A percentile compares a stretch with the other conserved stretches of the same genome.
Conservation (phyloP, 768 basidiomycete species). For the Agaricus subrufescens region DNA sequence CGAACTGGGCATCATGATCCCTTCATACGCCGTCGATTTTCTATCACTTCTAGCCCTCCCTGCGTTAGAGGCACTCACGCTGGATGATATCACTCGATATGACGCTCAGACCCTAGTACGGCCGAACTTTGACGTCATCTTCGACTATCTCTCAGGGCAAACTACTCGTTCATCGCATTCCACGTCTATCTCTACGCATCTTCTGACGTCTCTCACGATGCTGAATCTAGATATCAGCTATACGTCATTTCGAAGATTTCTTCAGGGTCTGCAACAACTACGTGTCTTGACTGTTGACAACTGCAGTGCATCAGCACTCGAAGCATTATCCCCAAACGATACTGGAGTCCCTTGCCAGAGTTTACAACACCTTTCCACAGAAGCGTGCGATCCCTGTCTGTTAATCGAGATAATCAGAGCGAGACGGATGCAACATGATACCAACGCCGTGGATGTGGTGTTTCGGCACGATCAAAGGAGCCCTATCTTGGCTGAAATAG, state of each 20-base stretch:
- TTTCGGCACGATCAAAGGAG: neutral
- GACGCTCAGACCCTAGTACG: neutral
- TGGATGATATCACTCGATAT: constrained; percentile 42
- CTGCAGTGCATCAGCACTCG: neutral
- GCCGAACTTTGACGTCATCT: neutral
- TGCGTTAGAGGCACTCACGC: constrained; percentile 26
- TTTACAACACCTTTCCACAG: neutral
- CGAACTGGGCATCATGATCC: constrained; percentile 29
- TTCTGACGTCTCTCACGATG: neutral
- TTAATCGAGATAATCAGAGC: neutral
- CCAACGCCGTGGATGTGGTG: neutral
- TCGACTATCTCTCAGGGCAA: neutral
- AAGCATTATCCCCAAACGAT: neutral
- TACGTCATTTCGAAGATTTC: neutral
- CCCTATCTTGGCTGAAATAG: neutral
- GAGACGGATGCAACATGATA: neutral
- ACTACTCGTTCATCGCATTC: neutral
- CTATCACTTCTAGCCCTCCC: constrained; percentile 28
- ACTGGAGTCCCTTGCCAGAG: neutral
- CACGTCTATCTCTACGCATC: neutral
- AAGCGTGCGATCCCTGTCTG: neutral
- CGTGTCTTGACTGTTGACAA: neutral
- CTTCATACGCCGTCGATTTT: constrained; percentile 18
- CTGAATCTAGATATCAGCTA: constrained; percentile 1
- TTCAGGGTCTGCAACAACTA: neutral